Base-by-base conservation (phyloP, 2,329 filamentous ascomycete species). In the Cladosporium austrohemisphaericum region DNA sequence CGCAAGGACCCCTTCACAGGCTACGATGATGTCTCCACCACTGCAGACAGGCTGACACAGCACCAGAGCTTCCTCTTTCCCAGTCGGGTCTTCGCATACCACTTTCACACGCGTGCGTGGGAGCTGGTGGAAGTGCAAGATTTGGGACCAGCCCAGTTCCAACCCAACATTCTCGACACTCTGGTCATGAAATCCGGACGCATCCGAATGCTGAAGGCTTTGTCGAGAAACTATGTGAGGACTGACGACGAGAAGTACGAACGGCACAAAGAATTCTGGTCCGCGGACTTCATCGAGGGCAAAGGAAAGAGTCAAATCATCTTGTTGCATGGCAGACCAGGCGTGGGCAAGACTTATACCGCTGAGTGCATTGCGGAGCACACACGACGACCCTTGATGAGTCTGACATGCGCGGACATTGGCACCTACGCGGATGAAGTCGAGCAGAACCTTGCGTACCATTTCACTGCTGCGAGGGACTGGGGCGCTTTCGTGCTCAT, bases 401-500 rank as follows among this genome's bases (percentile, higher is more conserved):
- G 67, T 47, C 60, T 77, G 3, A 70, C 71, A 33, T 71, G 71
- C 22, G 74, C 31, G 8, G 33, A 47, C 52, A 64, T 79, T 10
- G 76, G 76, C 16, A 69, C 68, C 35, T 67, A 67, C 25, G 66
- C 75, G 1, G 64, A 65, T 2, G 57, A 63, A 3, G 64, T 79
- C 4, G 75, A 76, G n/a, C 60, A 67, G n/a, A 71, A 73, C 33
- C 62, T 81, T 49, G 70, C 71, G 48, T 64, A 67, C 23, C 67
- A 71, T 23, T 76, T 80, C 32, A 65, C 70, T 50, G 70, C 77
- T 51, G 76, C 74, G 2, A 68, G 70, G 1, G 68, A 69, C 13
- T 80, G 77, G 76, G 69, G 72, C 18, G 31, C 23, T 23, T 9
- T 41, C 22, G 26, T 94, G 0, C 77, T 93, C 2, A 78, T 94